Percentiles rank a stretch among this genome's conserved stretches.
Conservation (phyloP, 2,329 filamentous ascomycete species). For the Fusarium penzigii region DNA sequence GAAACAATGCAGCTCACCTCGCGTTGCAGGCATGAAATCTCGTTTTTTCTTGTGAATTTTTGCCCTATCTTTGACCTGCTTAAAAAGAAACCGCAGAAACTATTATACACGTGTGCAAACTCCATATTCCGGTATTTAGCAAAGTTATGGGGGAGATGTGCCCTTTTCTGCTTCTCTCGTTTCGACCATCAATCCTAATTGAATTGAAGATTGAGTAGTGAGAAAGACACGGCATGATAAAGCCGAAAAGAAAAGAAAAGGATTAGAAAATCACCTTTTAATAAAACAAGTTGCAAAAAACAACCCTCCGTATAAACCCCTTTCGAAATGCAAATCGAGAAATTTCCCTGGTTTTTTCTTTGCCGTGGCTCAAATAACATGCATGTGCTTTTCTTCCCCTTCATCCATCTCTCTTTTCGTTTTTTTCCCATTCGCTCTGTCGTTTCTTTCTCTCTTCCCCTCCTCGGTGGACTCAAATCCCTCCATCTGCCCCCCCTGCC, state of each 20-base stretch:
- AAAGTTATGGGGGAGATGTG: background rate
- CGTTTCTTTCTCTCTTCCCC: slow-evolving; percentile 2
- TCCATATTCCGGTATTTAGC: background rate
- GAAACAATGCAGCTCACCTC: no score
- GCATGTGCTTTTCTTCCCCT: slow-evolving; percentile 26
- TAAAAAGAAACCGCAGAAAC: background rate
- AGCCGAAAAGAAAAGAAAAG: background rate
- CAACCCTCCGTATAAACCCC: slow-evolving; percentile 27
- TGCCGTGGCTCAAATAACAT: slow-evolving; percentile 23
- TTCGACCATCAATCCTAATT: background rate
- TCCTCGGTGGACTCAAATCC: no score
- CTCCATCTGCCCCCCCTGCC: background rate
- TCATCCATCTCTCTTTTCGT: slow-evolving; percentile 21
- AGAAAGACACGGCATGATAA: background rate
- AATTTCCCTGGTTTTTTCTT: slow-evolving; percentile 5
- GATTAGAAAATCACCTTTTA: slow-evolving; percentile 7
- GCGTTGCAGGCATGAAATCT: background rate
- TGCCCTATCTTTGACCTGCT: background rate
- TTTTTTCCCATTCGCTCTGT: slow-evolving; percentile 6
- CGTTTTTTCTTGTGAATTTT: background rate
- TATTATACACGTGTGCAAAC: background rate
- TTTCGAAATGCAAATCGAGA: slow-evolving; percentile 29
- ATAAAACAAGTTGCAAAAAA: slow-evolving; percentile 15
- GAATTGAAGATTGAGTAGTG: no score
- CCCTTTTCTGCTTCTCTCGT: background rate